phyloP scores from a whole-genome alignment of 2,329 filamentous ascomycete genomes.

The Ceratocystis destructans region DNA sequence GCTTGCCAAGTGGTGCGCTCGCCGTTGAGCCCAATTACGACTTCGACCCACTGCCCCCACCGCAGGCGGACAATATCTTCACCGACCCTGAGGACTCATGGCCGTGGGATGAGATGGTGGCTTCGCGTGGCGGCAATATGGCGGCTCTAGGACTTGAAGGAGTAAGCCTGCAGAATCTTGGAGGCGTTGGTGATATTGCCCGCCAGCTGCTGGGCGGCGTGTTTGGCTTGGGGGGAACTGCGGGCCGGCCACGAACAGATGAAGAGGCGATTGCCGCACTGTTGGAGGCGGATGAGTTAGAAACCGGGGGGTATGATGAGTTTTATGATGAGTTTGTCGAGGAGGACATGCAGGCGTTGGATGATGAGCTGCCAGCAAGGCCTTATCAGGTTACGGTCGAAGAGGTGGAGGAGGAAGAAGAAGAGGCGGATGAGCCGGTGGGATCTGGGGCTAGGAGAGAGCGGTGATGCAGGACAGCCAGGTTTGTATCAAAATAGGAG shows the following conservation, averaged over 20 bases:
- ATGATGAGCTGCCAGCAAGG: background rate
- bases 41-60: constrained; percentile 71
- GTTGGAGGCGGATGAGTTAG: background rate
- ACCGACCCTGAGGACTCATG: constrained; percentile 30
- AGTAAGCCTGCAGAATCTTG: constrained; percentile 6
- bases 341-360: background rate
- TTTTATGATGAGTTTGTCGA: constrained; percentile 1
- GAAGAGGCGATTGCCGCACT: constrained; percentile 8
- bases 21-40: constrained; percentile 53
- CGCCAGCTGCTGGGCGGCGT: constrained; percentile 16
- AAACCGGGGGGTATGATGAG: background rate
- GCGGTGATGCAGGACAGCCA: background rate
- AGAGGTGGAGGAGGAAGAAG: background rate
- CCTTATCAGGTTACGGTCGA: background rate
- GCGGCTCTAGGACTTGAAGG: constrained; percentile 16
- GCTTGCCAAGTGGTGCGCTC: constrained; percentile 54
- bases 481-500: background rate
- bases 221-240: constrained; percentile 9
- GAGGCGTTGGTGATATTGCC: constrained; percentile 14
- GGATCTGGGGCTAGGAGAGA: background rate
- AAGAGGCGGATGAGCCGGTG: background rate
- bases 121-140: background rate
- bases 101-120: constrained; percentile 29
- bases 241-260: background rate
- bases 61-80: constrained; percentile 40